These are phyloP conservation scores for Pythium rhizo-oryzae DNA, from an alignment of 352 stramenopile genomes.

Conservation along the genomic window DNA sequence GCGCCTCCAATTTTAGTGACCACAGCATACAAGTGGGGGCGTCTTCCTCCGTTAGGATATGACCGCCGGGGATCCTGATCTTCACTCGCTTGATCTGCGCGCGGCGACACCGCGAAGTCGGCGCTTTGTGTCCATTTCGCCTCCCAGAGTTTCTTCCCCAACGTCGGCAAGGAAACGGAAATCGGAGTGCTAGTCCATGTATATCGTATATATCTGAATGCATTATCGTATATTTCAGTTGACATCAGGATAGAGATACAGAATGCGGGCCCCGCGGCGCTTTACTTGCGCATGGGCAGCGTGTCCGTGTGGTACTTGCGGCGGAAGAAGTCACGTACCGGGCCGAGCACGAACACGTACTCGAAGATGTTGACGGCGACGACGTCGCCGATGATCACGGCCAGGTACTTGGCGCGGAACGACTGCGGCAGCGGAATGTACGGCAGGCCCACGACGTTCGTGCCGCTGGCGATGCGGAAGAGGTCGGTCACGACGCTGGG, in stretches of 20 bases:
- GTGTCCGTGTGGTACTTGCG: slow-evolving; percentile 31
- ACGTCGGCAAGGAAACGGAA: neutral
- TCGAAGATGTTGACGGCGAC: slow-evolving; percentile 42
- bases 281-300: slow-evolving; percentile 30
- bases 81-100: no score
- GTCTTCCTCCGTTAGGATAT: no score
- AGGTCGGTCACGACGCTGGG: slow-evolving; percentile 36
- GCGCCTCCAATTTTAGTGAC: no score
- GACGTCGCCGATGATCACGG: slow-evolving; percentile 40
- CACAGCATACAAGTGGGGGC: no score
- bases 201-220: neutral
- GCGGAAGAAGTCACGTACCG: slow-evolving; percentile 34
- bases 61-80: no score
- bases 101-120: no score
- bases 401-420: slow-evolving; percentile 44
- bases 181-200: neutral
- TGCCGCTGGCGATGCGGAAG: slow-evolving; percentile 47
- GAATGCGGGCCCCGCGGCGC: no score
- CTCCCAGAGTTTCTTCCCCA: neutral
- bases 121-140: no score
- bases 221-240: slow-evolving; percentile 1
- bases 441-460: slow-evolving; percentile 50
- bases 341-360: slow-evolving; percentile 43
- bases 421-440: slow-evolving; percentile 47
- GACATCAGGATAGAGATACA: neutral